Evolutionary conservation across 192 early-diverging fungal species (phyloP).

Genomic region (Coemansia sp.): DNA sequence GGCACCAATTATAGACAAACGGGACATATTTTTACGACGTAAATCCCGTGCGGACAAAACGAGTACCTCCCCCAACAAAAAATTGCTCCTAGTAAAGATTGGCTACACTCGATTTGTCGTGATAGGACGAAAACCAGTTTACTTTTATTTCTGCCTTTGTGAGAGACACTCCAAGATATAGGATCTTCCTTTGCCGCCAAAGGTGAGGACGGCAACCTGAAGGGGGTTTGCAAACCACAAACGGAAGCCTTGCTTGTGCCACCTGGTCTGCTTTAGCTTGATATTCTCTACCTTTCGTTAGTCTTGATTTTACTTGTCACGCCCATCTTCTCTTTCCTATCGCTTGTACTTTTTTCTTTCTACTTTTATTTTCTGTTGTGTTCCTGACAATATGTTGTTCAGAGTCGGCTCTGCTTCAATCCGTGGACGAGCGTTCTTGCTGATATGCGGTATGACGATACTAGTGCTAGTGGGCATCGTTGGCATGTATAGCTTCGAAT

Average conservation of each 20-base stretch:
- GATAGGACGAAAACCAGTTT: neutral
- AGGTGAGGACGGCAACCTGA: too few species aligned
- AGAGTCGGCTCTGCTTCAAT: neutral
- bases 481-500: neutral
- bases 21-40: neutral
- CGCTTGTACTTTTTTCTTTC: neutral
- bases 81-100: neutral
- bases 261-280: neutral
- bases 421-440: neutral
- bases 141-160: neutral
- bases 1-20: too few species aligned
- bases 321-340: neutral
- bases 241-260: neutral
- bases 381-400: neutral
- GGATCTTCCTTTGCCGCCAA: too few species aligned
- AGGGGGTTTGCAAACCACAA: too few species aligned
- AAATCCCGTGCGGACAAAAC: neutral
- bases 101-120: neutral
- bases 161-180: too few species aligned
- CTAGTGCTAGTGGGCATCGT: neutral
- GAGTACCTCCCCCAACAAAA: neutral
- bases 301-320: too few species aligned
- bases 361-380: neutral
- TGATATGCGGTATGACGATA: neutral
- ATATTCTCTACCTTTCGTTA: too few species aligned